Base-by-base conservation (phyloP, 345 rosid genomes). In the Sonneratia alba region DNA sequence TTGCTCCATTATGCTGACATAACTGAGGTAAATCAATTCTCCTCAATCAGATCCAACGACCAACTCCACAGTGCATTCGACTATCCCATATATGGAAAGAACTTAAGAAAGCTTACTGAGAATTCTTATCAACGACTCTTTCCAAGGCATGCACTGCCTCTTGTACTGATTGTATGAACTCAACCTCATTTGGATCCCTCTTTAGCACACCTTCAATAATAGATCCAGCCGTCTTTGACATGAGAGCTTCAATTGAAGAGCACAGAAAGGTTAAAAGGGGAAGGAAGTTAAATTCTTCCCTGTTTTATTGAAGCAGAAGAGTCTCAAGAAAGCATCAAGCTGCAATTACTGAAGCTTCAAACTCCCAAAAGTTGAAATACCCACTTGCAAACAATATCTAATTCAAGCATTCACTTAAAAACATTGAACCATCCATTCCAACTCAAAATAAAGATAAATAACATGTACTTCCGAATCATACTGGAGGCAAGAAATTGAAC, bases 161-260 rank as follows among this genome's bases (percentile, higher is more conserved):
- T 83, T 95, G 99, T 67, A 95, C 92, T 48, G 90, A 88, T 80
- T 95, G 99, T 72, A 90, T 80, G 84, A 92, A 95, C 75, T 95
- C 99, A 70, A 80, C 78, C 87, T 95, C 99, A 78, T 95, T 85
- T 68, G 99, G 98, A 79, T 92, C 99, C 85, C 97, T 88, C 83
- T 85, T 92, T 71, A 92, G 81, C 37, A 87, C 93, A 71, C 89
- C 88, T 79, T 95, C 96, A 75, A 95, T 81, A 68, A 95, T 95
- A 70, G 99, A 90, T 77, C 99, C 99, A 84, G 99, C 99, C 45
- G 92, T 89, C 84, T 92, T 95, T 36, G 99, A 95, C 99, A 95
- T 95, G 74, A 95, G 87, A 74, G 99, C 99, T 95, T 88, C 88
- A 88, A 77, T 80, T 68, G 3, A 57, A 57, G 72, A 56, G 56